phyloP scores from a whole-genome alignment of 208 protist species.

The Tetramitus jugosus region DNA sequence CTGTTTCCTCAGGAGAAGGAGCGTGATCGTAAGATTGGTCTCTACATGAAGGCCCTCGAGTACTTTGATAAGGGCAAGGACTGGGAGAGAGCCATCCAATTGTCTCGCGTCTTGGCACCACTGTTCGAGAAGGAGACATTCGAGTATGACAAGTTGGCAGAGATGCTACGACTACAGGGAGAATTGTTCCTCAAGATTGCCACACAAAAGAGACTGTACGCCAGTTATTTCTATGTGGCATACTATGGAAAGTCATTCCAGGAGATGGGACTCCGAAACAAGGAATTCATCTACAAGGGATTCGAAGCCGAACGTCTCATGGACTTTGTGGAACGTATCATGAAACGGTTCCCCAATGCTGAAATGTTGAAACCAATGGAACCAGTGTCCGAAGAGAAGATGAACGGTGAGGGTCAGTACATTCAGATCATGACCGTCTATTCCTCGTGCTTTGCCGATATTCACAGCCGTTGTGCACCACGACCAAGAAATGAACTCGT shows the following conservation, averaged over 20 bases:
- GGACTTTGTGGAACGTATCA: conserved; percentile 28
- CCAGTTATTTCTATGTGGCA: conserved; percentile 14
- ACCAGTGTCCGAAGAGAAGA: neutral
- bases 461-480: neutral
- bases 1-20: neutral
- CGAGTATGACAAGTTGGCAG: conserved; percentile 20
- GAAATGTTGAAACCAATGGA: conserved; percentile 26
- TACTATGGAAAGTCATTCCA: conserved; percentile 22
- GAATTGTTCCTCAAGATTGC: conserved; percentile 4
- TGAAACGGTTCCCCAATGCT: conserved; percentile 29
- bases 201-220: conserved; percentile 2
- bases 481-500: neutral
- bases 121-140: neutral
- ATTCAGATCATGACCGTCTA: conserved; percentile 29
- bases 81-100: conserved; percentile 17
- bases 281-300: conserved; percentile 31
- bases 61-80: conserved; percentile 24
- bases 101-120: neutral
- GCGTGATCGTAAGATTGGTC: neutral
- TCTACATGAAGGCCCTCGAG: neutral
- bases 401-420: conserved; percentile 22
- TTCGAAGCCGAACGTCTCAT: conserved; percentile 27
- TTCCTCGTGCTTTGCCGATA: neutral
- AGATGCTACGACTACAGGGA: neutral
- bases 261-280: conserved; percentile 6